Conservation (phyloP, 495 filamentous ascomycete species). For the Beverwykella pulmonaria region DNA sequence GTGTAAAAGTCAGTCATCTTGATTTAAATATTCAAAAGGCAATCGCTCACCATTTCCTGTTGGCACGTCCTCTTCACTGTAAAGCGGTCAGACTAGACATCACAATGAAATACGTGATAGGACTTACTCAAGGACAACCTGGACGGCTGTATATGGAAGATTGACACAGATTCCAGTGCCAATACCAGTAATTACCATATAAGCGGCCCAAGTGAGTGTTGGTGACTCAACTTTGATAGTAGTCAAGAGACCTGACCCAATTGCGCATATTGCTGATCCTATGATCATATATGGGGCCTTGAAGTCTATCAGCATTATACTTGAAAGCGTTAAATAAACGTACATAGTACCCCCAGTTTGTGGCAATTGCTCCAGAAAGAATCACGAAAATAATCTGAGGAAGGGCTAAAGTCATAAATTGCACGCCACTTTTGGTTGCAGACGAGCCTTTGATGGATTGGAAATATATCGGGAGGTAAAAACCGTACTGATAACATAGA, state of each 20-base stretch:
- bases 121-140: slow-evolving; percentile 3
- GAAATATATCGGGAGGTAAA: slow-evolving; percentile 36
- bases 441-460: slow-evolving; percentile 26
- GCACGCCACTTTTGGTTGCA: slow-evolving; percentile 17
- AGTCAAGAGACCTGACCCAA: slow-evolving; percentile 19
- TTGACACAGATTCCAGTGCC: slow-evolving; percentile 17
- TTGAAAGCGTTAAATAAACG: background rate
- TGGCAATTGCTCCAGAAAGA: slow-evolving; percentile 61
- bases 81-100: too few relatives aligned
- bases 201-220: background rate
- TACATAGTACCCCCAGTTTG: slow-evolving; percentile 70
- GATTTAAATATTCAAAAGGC: background rate
- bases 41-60: slow-evolving; percentile 15
- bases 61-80: background rate
- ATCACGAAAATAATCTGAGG: slow-evolving; percentile 55
- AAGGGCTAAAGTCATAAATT: slow-evolving; percentile 16
- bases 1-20: background rate
- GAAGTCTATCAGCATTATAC: background rate
- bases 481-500: slow-evolving; percentile 53
- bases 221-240: background rate
- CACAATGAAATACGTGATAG: too few relatives aligned
- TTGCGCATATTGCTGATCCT: slow-evolving; percentile 55
- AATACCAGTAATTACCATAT: slow-evolving; percentile 9
- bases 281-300: slow-evolving; percentile 17
- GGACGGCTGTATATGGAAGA: slow-evolving; percentile 20